Conservation (phyloP, 768 basidiomycete species). For the Amanita subjunquillea region DNA sequence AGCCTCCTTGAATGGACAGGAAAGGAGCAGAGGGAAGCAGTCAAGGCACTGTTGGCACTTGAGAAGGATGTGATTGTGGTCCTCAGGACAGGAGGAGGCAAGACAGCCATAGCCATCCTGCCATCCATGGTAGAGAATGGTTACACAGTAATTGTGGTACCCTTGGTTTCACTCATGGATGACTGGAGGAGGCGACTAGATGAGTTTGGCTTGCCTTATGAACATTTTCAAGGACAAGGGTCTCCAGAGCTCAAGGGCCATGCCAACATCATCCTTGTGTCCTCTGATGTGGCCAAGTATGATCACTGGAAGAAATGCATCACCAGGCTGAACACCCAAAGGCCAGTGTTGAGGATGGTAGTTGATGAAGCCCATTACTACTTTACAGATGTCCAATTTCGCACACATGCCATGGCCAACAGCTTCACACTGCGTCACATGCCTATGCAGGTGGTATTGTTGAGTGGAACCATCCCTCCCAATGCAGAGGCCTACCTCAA, state of each 20-base stretch:
- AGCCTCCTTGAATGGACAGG: constrained; percentile 7
- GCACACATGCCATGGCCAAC: no score
- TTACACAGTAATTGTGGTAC: constrained; percentile 13
- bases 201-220: constrained; percentile 8
- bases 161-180: constrained; percentile 12
- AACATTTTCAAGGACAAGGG: constrained; percentile 6
- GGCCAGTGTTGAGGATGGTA: not conserved
- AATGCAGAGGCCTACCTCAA: no score
- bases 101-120: constrained; percentile 15
- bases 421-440: no score
- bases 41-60: constrained; percentile 5
- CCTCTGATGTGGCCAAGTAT: constrained; percentile 9
- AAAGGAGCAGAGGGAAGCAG: constrained; percentile 9
- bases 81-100: constrained; percentile 16
- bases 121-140: constrained; percentile 9
- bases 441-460: no score
- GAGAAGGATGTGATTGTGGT: constrained; percentile 14
- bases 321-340: not conserved
- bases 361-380: not conserved
- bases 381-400: not conserved
- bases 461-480: no score
- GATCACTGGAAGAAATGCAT: constrained; percentile 8
- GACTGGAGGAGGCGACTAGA: constrained; percentile 14
- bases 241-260: not conserved
- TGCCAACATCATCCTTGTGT: constrained; percentile 12